These are phyloP conservation scores for Geranium rotundifolium DNA, from an alignment of 345 rosid species.

Conservation along the genomic window DNA sequence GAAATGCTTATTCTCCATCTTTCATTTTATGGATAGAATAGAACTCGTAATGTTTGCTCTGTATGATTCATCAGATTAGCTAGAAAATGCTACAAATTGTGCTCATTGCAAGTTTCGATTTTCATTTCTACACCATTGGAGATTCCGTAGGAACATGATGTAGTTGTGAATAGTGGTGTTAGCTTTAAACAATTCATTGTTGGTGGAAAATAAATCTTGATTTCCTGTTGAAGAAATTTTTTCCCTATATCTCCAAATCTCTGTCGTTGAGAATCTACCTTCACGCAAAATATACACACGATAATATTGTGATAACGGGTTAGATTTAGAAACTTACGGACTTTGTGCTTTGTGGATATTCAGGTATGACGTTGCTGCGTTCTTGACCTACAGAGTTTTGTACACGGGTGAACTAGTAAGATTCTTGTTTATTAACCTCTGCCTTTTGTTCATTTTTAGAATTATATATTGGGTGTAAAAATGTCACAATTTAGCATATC, in stretches of 20 bases:
- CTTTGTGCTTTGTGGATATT: constrained; percentile 11
- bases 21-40: neutral
- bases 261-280: too few species aligned
- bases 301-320: neutral
- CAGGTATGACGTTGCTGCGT: constrained; percentile 73
- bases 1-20: too few species aligned
- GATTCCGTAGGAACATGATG: neutral
- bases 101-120: too few species aligned
- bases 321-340: neutral
- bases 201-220: neutral
- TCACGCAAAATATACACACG: neutral
- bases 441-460: too few species aligned
- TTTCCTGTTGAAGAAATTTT: too few species aligned
- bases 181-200: neutral
- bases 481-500: too few species aligned
- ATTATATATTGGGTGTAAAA: too few species aligned
- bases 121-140: neutral
- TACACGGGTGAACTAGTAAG: constrained; percentile 64
- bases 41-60: too few species aligned
- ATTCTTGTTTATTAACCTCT: constrained; percentile 6
- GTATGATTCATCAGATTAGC: too few species aligned
- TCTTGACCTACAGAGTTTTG: constrained; percentile 46
- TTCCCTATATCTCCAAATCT: too few species aligned
- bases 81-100: too few species aligned
- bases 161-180: neutral